phyloP scores from a whole-genome alignment of 1,284 basidiomycete species.

The Mycosarcoma maydis region DNA sequence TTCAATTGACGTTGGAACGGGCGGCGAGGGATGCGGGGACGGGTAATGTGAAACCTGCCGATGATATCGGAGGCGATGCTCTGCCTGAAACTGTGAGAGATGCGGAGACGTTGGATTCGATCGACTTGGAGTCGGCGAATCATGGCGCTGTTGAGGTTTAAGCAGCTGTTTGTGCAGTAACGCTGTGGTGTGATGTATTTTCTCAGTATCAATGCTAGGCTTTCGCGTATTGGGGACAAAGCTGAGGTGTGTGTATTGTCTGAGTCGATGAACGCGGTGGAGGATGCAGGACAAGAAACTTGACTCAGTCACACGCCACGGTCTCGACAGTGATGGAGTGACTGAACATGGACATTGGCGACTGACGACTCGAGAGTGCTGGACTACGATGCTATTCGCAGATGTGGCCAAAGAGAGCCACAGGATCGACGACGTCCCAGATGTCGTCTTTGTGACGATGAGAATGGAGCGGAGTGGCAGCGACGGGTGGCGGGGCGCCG shows the following conservation, averaged over 20 bases:
- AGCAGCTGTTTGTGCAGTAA: neutral
- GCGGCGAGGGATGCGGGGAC: constrained; percentile 16
- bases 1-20: constrained; percentile 29
- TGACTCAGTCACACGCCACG: too few relatives aligned
- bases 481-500: constrained; percentile 7
- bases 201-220: too few relatives aligned
- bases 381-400: constrained; percentile 36
- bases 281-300: too few relatives aligned
- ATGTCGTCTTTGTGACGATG: constrained; percentile 58
- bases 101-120: constrained; percentile 19
- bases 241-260: too few relatives aligned
- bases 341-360: too few relatives aligned
- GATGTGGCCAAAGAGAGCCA: constrained; percentile 51
- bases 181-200: too few relatives aligned
- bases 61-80: constrained; percentile 27
- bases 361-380: too few relatives aligned
- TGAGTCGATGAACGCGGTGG: too few relatives aligned
- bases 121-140: constrained; percentile 10
- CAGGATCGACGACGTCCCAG: constrained; percentile 63
- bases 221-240: too few relatives aligned
- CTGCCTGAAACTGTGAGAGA: constrained; percentile 34
- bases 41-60: neutral
- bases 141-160: constrained; percentile 12
- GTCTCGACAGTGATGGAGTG: too few relatives aligned
- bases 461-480: too few relatives aligned